phyloP scores from a whole-genome alignment of 192 early-diverging fungal genomes.

The Entophlyctis luteolus region DNA sequence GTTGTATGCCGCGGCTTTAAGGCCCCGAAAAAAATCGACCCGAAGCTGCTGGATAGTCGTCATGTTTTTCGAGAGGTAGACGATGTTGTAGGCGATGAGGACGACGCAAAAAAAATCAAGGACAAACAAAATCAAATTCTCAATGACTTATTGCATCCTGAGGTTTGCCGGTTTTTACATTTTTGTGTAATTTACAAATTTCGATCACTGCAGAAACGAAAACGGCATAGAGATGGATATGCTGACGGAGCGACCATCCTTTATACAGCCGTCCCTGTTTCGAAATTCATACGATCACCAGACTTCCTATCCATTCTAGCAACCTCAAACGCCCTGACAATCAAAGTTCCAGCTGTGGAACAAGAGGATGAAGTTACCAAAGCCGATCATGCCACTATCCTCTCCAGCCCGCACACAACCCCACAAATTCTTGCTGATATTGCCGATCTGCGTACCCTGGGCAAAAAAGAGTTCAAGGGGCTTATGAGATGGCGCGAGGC shows the following conservation, averaged over 20 bases:
- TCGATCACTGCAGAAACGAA: slow-evolving; percentile 55
- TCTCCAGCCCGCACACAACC: slow-evolving; percentile 64
- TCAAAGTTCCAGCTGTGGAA: slow-evolving; percentile 46
- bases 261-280: slow-evolving; percentile 66
- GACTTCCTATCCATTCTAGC: slow-evolving; percentile 82
- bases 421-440: slow-evolving; percentile 77
- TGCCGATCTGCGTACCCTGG: slow-evolving; percentile 85
- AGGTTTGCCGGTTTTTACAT: slow-evolving; percentile 38
- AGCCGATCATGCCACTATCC: slow-evolving; percentile 54
- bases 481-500: slow-evolving; percentile 85
- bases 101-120: slow-evolving; percentile 50
- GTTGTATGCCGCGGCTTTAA: slow-evolving; percentile 92
- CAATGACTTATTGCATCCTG: slow-evolving; percentile 86
- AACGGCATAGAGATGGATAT: slow-evolving; percentile 92
- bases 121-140: slow-evolving; percentile 45
- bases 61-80: slow-evolving; percentile 92
- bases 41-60: slow-evolving; percentile 85
- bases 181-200: not conserved
- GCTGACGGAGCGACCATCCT: slow-evolving; percentile 92
- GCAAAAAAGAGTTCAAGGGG: slow-evolving; percentile 88
- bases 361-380: slow-evolving; percentile 33
- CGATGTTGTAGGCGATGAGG: slow-evolving; percentile 46
- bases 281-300: slow-evolving; percentile 73
- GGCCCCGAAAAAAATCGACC: slow-evolving; percentile 93
- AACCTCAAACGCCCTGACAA: slow-evolving; percentile 67